phyloP scores from a whole-genome alignment of 345 rosid species.

The Cochlearia excelsa region DNA sequence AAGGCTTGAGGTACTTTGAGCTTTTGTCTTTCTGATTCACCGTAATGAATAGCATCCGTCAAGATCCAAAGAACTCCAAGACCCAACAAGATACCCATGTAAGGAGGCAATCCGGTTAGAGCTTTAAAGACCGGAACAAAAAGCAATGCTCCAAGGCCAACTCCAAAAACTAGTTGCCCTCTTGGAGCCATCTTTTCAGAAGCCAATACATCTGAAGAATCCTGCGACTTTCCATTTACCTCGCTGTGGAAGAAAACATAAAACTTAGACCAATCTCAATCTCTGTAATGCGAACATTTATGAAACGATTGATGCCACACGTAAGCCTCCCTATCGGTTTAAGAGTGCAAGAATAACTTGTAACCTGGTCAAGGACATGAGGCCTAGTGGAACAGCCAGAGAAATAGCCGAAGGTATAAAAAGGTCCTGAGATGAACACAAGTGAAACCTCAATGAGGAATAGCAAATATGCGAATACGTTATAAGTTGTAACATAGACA shows the following conservation, averaged over 20 bases:
- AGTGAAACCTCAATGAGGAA: slow-evolving; percentile 15
- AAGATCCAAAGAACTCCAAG: slow-evolving; percentile 98
- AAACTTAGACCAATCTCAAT: slow-evolving; percentile 32
- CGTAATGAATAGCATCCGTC: slow-evolving; percentile 92
- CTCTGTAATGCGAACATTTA: slow-evolving; percentile 5
- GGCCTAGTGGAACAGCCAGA: slow-evolving; percentile 80
- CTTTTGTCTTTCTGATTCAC: slow-evolving; percentile 85
- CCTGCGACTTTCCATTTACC: slow-evolving; percentile 78
- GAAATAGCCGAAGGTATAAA: slow-evolving; percentile 72
- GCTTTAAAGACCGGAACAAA: slow-evolving; percentile 94
- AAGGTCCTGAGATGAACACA: slow-evolving; percentile 52
- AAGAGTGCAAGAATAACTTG: slow-evolving; percentile 26
- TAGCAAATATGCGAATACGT: neutral
- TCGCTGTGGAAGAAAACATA: slow-evolving; percentile 50
- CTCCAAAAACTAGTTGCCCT: slow-evolving; percentile 77
- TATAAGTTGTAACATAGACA: neutral
- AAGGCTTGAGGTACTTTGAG: slow-evolving; percentile 95
- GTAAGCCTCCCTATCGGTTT: neutral
- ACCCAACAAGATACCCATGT: slow-evolving; percentile 88
- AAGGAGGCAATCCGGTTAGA: slow-evolving; percentile 93
- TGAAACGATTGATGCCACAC: neutral
- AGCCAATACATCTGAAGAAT: slow-evolving; percentile 56
- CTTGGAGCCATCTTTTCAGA: slow-evolving; percentile 93
- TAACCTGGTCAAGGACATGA: slow-evolving; percentile 83
- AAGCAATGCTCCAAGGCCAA: slow-evolving; percentile 81